These are phyloP conservation scores for Parachaetomium inaequale DNA, from an alignment of 495 filamentous ascomycete genomes.

Conservation along the genomic window DNA sequence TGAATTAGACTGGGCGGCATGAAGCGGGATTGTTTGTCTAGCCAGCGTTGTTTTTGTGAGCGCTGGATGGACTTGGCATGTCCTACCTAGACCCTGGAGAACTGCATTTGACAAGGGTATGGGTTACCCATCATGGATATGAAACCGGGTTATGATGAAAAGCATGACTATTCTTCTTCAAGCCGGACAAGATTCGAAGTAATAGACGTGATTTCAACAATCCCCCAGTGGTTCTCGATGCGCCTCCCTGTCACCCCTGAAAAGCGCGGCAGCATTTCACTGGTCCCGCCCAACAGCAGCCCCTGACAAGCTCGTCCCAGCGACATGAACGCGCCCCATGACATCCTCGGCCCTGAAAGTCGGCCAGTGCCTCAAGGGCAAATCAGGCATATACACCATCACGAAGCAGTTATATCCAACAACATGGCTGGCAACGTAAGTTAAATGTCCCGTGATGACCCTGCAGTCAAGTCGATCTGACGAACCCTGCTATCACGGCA, in stretches of 20 bases:
- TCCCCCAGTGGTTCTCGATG: background rate
- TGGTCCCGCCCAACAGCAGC: no score
- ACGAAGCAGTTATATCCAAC: background rate
- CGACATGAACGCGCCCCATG: background rate
- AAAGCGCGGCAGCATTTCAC: no score
- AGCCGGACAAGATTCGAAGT: no score
- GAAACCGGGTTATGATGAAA: background rate
- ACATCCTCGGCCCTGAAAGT: background rate
- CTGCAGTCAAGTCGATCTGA: background rate
- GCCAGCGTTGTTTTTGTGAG: background rate
- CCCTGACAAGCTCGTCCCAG: no score
- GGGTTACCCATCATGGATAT: background rate
- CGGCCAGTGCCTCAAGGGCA: background rate
- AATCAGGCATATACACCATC: background rate
- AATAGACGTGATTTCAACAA: background rate
- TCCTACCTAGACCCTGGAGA: background rate
- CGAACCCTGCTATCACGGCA: background rate
- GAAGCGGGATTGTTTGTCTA: background rate
- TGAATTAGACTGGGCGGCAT: background rate
- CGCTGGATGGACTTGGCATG: background rate
- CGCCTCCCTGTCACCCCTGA: no score
- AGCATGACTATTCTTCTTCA: no score
- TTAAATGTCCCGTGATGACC: background rate
- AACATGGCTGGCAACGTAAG: background rate
- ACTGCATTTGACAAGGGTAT: background rate